These are phyloP conservation scores for Pilaira anomala DNA, from an alignment of 192 early-diverging fungal species.

Conservation along the genomic window DNA sequence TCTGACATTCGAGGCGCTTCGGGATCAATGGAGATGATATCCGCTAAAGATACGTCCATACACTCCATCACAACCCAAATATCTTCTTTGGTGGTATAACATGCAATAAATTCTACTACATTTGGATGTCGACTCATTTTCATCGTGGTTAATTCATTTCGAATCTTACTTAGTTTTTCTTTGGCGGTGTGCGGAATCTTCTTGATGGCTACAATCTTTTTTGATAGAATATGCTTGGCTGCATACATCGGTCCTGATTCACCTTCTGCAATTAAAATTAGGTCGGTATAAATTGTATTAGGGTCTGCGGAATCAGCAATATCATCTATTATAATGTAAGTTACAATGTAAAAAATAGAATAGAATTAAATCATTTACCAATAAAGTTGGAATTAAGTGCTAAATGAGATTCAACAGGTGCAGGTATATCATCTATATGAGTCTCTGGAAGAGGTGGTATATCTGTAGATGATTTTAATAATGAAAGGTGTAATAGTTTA, in stretches of 20 bases:
- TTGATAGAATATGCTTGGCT: conserved; percentile 58
- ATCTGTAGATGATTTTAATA: conserved; percentile 1
- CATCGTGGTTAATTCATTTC: conserved; percentile 87
- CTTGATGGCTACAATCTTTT: conserved; percentile 74
- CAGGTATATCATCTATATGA: not conserved
- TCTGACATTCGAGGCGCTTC: conserved; percentile 65
- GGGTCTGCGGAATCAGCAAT: conserved; percentile 82
- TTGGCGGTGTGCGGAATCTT: conserved; percentile 83
- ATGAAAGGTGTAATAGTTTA: conserved; percentile 21
- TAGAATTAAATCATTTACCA: conserved; percentile 12
- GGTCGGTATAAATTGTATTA: conserved; percentile 73
- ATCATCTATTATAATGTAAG: conserved; percentile 38
- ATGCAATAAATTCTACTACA: conserved; percentile 92
- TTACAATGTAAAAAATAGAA: no score
- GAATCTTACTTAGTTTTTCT: conserved; percentile 87
- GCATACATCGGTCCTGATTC: conserved; percentile 90
- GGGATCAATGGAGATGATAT: conserved; percentile 88
- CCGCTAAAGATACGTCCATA: conserved; percentile 98
- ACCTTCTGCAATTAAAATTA: conserved; percentile 91
- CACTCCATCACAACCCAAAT: conserved; percentile 99
- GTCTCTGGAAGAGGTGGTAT: conserved; percentile 6
- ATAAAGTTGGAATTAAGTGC: conserved; percentile 17
- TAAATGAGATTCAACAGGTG: conserved; percentile 9
- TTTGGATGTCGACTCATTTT: conserved; percentile 86
- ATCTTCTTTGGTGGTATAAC: conserved; percentile 75